Percentiles rank a stretch among this genome's conserved stretches.
Conservation (phyloP, 2,329 filamentous ascomycete species). For the Aspergillus quadricinctus region DNA sequence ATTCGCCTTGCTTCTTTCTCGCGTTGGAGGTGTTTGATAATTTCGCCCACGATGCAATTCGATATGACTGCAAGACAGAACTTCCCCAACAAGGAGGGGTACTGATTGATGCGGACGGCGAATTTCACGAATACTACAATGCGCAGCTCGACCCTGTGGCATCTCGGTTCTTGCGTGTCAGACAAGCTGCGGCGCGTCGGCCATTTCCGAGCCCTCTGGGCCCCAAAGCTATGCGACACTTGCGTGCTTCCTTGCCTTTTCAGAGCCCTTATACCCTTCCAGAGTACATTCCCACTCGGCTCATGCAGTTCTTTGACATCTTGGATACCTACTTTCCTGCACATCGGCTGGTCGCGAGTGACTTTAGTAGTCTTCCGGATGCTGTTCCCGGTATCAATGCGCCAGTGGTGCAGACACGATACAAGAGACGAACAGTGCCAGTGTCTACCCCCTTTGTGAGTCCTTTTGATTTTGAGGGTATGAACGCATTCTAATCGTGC, state of each 20-base stretch:
- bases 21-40: constrained; percentile 99
- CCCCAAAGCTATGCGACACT: constrained; percentile 52
- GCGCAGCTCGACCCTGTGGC: constrained; percentile 76
- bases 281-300: constrained; percentile 88
- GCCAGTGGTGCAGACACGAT: constrained; percentile 94
- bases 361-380: constrained; percentile 84
- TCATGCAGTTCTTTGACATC: constrained; percentile 97
- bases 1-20: constrained; percentile 92
- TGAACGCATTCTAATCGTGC: neutral
- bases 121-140: constrained; percentile 93
- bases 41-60: constrained; percentile 89
- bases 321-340: constrained; percentile 82
- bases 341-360: constrained; percentile 81
- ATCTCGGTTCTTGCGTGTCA: constrained; percentile 75
- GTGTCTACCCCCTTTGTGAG: constrained; percentile 85
- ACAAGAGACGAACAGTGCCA: constrained; percentile 78
- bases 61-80: constrained; percentile 79
- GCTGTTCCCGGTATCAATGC: constrained; percentile 80
- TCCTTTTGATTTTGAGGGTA: constrained; percentile 8
- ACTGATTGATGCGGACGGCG: constrained; percentile 75
- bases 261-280: constrained; percentile 71
- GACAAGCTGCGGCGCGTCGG: constrained; percentile 62
- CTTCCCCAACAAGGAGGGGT: constrained; percentile 83
- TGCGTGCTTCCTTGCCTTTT: constrained; percentile 65
- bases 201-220: constrained; percentile 42